phyloP scores from a whole-genome alignment of 495 filamentous ascomycete genomes.

The Penicillium psychrofluorescens region DNA sequence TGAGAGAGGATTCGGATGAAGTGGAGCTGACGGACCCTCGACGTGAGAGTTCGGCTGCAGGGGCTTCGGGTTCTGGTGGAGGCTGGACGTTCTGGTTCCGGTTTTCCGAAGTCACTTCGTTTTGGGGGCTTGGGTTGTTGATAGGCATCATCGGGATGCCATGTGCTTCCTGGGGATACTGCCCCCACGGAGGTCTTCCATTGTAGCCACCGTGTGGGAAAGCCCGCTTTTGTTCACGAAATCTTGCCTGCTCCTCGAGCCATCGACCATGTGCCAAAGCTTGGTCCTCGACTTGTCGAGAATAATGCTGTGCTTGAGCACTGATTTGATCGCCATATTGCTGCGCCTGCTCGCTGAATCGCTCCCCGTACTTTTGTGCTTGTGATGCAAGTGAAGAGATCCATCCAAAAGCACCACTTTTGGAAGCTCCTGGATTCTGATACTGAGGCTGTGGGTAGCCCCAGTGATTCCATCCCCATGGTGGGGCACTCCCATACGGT shows the following conservation, averaged over 20 bases:
- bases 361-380: constrained; percentile 40
- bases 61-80: neutral
- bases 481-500: constrained; percentile 12
- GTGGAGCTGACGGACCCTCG: constrained; percentile 27
- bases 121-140: neutral
- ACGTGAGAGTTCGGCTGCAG: constrained; percentile 15
- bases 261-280: constrained; percentile 34
- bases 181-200: constrained; percentile 4
- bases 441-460: constrained; percentile 20
- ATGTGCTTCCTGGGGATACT: neutral
- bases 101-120: neutral
- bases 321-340: constrained; percentile 37
- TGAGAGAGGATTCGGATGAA: constrained; percentile 32
- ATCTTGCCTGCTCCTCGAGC: constrained; percentile 34
- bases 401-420: constrained; percentile 29
- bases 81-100: no score
- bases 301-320: constrained; percentile 33
- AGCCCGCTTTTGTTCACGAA: constrained; percentile 18
- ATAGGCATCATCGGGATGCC: neutral
- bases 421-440: constrained; percentile 12
- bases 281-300: constrained; percentile 35
- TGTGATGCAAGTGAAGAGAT: constrained; percentile 28
- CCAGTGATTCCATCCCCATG: constrained; percentile 28
- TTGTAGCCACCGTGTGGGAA: neutral
- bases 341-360: constrained; percentile 32